Evolutionary conservation across 345 rosid genomes (phyloP).

Genomic region (Reutealis trisperma): DNA sequence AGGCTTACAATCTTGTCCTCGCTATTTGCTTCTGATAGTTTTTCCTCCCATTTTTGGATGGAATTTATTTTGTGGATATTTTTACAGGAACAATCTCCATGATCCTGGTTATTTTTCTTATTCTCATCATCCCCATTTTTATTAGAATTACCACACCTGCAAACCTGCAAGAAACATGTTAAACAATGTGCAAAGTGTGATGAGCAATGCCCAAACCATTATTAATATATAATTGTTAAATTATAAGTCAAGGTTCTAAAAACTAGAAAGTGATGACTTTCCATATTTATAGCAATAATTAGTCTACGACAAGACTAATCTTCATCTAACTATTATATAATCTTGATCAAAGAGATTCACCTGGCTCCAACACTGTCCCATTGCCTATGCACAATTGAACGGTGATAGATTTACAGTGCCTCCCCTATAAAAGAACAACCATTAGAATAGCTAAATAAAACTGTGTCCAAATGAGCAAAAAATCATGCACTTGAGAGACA

Average conservation of each 20-base stretch:
- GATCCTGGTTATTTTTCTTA: slow-evolving; percentile 6
- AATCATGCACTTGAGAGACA: no score
- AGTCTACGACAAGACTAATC: background rate
- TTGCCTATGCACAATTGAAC: background rate
- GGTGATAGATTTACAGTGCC: background rate
- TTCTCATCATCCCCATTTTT: slow-evolving; percentile 39
- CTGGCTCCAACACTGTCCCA: slow-evolving; percentile 49
- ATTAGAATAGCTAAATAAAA: background rate
- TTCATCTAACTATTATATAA: background rate
- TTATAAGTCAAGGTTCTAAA: no score
- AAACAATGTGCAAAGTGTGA: background rate
- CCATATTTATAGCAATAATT: background rate
- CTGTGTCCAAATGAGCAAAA: no score
- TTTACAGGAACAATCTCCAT: slow-evolving; percentile 56
- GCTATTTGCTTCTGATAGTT: slow-evolving; percentile 64
- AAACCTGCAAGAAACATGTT: background rate
- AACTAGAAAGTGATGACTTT: no score
- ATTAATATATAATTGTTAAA: no score
- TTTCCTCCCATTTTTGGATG: slow-evolving; percentile 70
- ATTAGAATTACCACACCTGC: background rate
- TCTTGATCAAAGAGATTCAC: slow-evolving; percentile 27
- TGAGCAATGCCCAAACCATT: background rate
- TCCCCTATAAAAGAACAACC: background rate
- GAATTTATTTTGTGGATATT: slow-evolving; percentile 61
- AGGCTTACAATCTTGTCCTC: slow-evolving; percentile 65